A percentile compares a stretch with the other conserved stretches of the same genome.
Evolutionary conservation across 495 filamentous ascomycete species (phyloP).

Genomic region (Penicillium samsonianum): DNA sequence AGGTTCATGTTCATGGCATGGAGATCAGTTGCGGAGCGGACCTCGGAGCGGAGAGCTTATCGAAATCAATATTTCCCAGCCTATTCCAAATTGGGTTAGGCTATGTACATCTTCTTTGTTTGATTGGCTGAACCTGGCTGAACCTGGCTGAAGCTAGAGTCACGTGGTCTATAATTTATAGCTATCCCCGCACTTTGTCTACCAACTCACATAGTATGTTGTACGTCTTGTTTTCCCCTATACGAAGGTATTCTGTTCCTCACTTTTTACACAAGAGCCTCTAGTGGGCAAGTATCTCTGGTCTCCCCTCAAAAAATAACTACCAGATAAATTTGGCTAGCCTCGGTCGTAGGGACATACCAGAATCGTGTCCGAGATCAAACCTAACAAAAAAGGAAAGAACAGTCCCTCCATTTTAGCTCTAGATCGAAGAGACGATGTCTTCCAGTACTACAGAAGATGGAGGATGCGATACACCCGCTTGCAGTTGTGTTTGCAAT

Average conservation of each 20-base stretch:
- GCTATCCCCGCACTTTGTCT: not conserved
- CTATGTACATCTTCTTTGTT: not conserved
- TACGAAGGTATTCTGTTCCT: not conserved
- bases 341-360: not conserved
- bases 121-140: not conserved
- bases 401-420: not conserved
- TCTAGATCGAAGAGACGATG: not conserved
- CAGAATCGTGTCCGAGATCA: not conserved
- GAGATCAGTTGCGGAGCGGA: slow-evolving; percentile 12
- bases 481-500: not conserved
- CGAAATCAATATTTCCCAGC: not conserved
- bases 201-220: not conserved
- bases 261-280: not conserved
- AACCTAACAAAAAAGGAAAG: not conserved
- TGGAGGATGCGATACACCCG: not conserved
- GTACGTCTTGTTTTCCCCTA: no score
- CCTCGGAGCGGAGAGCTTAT: slow-evolving; percentile 13
- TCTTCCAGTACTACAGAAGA: not conserved
- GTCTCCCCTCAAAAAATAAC: not conserved
- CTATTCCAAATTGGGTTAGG: not conserved
- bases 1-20: not conserved
- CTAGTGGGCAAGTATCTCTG: not conserved
- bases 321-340: not conserved
- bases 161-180: not conserved
- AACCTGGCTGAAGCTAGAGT: not conserved